A percentile compares a stretch with the other conserved stretches of the same genome.
phyloP scores from a whole-genome alignment of 1,139 yeast genomes.

The Diutina sp. region DNA sequence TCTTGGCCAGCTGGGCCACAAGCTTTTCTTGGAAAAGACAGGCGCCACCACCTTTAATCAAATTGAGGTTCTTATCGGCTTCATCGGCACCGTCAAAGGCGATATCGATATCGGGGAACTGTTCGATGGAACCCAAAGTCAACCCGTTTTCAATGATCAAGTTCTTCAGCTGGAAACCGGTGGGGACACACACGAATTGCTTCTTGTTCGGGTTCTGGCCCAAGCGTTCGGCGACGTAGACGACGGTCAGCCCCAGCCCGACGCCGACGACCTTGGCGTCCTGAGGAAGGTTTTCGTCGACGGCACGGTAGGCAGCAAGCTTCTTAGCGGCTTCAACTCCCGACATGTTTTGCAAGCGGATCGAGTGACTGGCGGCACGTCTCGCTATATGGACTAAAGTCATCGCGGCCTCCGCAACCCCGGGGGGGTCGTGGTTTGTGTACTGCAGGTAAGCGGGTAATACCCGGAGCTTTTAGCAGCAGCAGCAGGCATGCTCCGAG shows the following conservation, averaged over 20 bases:
- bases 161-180: slow-evolving; percentile 91
- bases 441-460: not conserved
- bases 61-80: slow-evolving; percentile 65
- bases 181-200: slow-evolving; percentile 71
- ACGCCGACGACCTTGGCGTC: slow-evolving; percentile 73
- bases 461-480: too few relatives aligned
- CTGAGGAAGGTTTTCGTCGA: slow-evolving; percentile 72
- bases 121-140: slow-evolving; percentile 69
- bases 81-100: slow-evolving; percentile 99
- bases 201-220: slow-evolving; percentile 54
- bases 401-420: not conserved
- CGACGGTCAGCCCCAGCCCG: slow-evolving; percentile 95
- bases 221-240: slow-evolving; percentile 88
- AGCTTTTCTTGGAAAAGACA: slow-evolving; percentile 94
- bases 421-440: not conserved
- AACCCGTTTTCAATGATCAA: slow-evolving; percentile 76
- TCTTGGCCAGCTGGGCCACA: slow-evolving; percentile 70
- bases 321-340: slow-evolving; percentile 58
- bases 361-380: not conserved
- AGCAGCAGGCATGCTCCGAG: too few relatives aligned
- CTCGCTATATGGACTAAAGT: not conserved
- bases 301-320: slow-evolving; percentile 84
- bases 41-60: slow-evolving; percentile 98
- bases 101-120: slow-evolving; percentile 66
- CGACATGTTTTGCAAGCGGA: slow-evolving; percentile 4